Conservation (phyloP, 2,329 filamentous ascomycete species). For the Triangularia verruculosa region DNA sequence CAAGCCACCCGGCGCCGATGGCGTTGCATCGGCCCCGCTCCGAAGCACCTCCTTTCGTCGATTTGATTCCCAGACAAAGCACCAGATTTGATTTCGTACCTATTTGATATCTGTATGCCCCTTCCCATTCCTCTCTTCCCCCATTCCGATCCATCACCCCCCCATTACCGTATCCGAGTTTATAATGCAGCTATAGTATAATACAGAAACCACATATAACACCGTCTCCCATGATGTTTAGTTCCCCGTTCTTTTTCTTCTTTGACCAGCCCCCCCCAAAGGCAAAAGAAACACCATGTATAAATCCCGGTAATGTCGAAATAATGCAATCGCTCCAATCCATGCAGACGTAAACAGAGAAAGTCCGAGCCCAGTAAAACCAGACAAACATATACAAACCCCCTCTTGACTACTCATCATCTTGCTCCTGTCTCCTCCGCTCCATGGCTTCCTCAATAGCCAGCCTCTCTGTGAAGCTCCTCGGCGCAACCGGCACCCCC, state of each 20-base stretch:
- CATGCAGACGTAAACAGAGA: conserved; percentile 1
- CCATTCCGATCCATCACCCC: not conserved
- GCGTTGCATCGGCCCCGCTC: not conserved
- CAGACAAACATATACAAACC: not conserved
- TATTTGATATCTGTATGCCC: not conserved
- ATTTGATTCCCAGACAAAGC: not conserved
- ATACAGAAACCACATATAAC: conserved; percentile 15
- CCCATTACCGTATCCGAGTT: conserved; percentile 8
- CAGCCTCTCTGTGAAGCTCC: conserved; percentile 35
- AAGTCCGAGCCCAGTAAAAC: not conserved
- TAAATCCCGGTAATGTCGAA: not conserved
- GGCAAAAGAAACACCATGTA: not conserved
- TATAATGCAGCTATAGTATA: conserved; percentile 21
- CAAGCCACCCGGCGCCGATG: conserved; percentile 5
- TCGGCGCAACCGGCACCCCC: conserved; percentile 25
- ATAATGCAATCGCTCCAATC: conserved; percentile 1
- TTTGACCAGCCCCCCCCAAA: not conserved
- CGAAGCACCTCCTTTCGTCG: not conserved
- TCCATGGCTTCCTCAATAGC: conserved; percentile 31
- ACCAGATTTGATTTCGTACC: not conserved
- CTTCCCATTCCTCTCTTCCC: not conserved
- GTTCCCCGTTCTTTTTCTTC: not conserved
- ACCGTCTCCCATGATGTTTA: not conserved
- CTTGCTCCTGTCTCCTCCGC: conserved; percentile 7
- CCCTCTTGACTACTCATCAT: not conserved